phyloP scores from a whole-genome alignment of 352 stramenopile species.

The Globisporangium echinulatum region DNA sequence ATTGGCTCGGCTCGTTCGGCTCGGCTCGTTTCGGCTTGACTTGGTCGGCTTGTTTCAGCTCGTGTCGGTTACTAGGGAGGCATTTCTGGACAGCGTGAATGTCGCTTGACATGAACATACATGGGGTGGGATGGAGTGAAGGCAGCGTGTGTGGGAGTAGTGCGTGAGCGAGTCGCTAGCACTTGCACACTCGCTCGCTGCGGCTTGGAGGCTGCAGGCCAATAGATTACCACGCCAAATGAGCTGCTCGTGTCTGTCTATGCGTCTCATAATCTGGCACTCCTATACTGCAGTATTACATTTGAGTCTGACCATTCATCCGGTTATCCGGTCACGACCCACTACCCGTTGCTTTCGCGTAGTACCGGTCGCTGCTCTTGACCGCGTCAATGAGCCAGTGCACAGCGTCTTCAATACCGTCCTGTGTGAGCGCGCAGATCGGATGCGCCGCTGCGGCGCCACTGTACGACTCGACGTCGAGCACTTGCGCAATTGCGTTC shows the following conservation, averaged over 20 bases:
- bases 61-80: no score
- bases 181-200: no score
- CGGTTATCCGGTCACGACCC: not conserved
- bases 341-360: conserved; percentile 26
- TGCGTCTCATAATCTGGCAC: no score
- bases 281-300: no score
- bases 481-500: conserved; percentile 31
- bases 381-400: conserved; percentile 70
- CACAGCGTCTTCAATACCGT: conserved; percentile 65
- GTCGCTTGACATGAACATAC: no score
- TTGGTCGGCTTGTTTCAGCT: no score
- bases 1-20: no score
- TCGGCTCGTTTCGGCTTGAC: no score
- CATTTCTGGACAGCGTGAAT: no score
- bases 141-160: not conserved
- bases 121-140: no score
- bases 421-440: conserved; percentile 60
- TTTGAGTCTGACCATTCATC: not conserved
- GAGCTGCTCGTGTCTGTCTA: not conserved
- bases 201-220: not conserved
- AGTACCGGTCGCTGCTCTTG: conserved; percentile 65
- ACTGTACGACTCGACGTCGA: conserved; percentile 36
- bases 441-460: conserved; percentile 37
- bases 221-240: not conserved
- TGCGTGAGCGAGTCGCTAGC: not conserved